Conservation (phyloP, 768 basidiomycete genomes). For the Panellus pusillus region DNA sequence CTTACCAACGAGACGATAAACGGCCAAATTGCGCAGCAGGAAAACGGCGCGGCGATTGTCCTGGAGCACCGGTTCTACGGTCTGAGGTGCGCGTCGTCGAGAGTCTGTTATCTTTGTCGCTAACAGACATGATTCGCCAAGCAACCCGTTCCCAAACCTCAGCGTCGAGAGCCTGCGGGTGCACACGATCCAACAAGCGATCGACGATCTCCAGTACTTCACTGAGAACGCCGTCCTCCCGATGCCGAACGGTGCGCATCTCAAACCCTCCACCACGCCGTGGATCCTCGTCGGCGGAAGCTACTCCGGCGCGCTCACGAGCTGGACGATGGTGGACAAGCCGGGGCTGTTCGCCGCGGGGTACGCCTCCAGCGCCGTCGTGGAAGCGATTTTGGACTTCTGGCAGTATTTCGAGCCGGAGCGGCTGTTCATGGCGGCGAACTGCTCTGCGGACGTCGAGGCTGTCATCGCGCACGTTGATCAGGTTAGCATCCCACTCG, state of each 20-base stretch:
- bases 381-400: conserved; percentile 63
- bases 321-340: conserved; percentile 70
- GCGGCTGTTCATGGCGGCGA: conserved; percentile 63
- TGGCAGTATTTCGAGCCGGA: conserved; percentile 78
- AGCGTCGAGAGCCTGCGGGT: conserved; percentile 53
- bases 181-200: conserved; percentile 73
- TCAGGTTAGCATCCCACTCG: conserved; percentile 31
- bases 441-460: conserved; percentile 74
- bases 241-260: conserved; percentile 61
- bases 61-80: conserved; percentile 78
- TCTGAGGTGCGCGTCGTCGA: conserved; percentile 22
- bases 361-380: conserved; percentile 68
- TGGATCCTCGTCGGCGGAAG: conserved; percentile 55
- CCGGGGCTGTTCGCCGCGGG: conserved; percentile 63
- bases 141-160: conserved; percentile 66
- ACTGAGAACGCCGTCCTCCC: conserved; percentile 64
- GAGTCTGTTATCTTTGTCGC: background rate
- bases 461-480: conserved; percentile 65
- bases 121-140: conserved; percentile 26
- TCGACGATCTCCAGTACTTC: conserved; percentile 73
- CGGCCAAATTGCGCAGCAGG: conserved; percentile 64
- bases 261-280: conserved; percentile 55
- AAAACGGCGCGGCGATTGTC: conserved; percentile 61
- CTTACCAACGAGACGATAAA: conserved; percentile 64
- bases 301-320: conserved; percentile 52